Evolutionary conservation across 1,284 basidiomycete genomes (phyloP).

Genomic region (Vanrija pseudolonga): DNA sequence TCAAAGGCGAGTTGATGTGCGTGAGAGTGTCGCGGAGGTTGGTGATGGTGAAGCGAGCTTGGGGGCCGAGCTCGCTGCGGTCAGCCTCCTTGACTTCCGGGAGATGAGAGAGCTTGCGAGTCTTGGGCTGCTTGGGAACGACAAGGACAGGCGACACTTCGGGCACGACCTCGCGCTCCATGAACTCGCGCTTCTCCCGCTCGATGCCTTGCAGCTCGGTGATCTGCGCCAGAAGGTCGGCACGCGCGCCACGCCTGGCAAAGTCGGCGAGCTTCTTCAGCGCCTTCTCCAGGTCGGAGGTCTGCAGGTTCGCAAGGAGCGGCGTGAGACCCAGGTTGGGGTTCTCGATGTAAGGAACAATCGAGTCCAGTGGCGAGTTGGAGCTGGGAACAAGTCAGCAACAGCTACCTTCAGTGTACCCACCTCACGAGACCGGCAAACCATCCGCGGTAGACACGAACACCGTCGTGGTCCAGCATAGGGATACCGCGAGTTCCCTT

Average conservation of each 20-base stretch:
- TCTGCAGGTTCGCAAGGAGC: slow-evolving; percentile 25
- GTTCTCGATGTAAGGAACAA: slow-evolving; percentile 32
- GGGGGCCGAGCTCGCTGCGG: background rate
- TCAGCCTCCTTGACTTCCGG: slow-evolving; percentile 3
- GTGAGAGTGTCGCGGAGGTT: slow-evolving; percentile 63
- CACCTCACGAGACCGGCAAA: slow-evolving; percentile 38
- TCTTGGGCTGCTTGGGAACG: slow-evolving; percentile 1
- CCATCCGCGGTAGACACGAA: slow-evolving; percentile 46
- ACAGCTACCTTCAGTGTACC: slow-evolving; percentile 6
- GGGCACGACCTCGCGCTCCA: slow-evolving; percentile 24
- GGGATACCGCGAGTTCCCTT: background rate
- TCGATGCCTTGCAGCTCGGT: slow-evolving; percentile 24
- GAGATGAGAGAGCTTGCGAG: slow-evolving; percentile 8
- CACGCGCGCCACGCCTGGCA: slow-evolving; percentile 17
- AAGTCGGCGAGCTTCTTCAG: slow-evolving; percentile 26
- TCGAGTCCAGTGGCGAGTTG: slow-evolving; percentile 21
- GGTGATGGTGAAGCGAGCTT: slow-evolving; percentile 56
- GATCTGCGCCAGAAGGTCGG: slow-evolving; percentile 22
- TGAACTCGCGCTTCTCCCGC: slow-evolving; percentile 20
- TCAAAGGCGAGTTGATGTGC: slow-evolving; percentile 61
- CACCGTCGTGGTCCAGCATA: slow-evolving; percentile 27
- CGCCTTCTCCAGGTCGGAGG: slow-evolving; percentile 26
- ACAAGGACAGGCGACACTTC: slow-evolving; percentile 39
- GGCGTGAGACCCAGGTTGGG: slow-evolving; percentile 12
- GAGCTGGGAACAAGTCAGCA: slow-evolving; percentile 21